Evolutionary conservation across 1,284 basidiomycete genomes (phyloP).

Genomic region (Ganoderma sinense): DNA sequence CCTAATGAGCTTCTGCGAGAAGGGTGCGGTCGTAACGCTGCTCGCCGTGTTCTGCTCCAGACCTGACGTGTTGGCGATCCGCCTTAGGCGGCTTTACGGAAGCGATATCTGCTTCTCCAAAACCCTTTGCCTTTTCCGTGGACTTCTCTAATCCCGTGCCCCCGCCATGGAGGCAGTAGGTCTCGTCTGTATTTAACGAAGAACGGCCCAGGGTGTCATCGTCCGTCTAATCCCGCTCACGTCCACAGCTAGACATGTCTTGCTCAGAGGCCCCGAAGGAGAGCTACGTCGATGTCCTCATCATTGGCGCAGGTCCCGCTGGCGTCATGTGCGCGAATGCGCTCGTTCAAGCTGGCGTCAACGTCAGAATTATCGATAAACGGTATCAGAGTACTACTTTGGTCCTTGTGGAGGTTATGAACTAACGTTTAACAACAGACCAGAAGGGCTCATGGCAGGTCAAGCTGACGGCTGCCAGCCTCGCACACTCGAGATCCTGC

Average conservation of each 20-base stretch:
- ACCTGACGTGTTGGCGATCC: neutral
- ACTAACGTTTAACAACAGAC: slow-evolving; percentile 46
- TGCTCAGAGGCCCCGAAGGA: neutral
- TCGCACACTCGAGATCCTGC: slow-evolving; percentile 79
- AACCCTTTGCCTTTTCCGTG: neutral
- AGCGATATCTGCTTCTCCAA: neutral
- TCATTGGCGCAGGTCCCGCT: slow-evolving; percentile 65
- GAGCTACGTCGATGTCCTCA: slow-evolving; percentile 57
- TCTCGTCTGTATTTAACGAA: neutral
- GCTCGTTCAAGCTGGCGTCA: slow-evolving; percentile 63
- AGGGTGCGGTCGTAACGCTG: neutral
- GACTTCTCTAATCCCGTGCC: neutral
- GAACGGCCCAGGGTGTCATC: neutral
- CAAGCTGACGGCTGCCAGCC: slow-evolving; percentile 86
- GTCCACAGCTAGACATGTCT: neutral
- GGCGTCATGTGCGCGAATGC: slow-evolving; percentile 72
- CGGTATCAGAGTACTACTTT: slow-evolving; percentile 48
- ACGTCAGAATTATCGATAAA: slow-evolving; percentile 73
- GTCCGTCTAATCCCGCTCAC: neutral
- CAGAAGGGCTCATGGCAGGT: slow-evolving; percentile 65
- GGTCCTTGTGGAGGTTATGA: too few relatives aligned
- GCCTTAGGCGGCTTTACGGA: neutral
- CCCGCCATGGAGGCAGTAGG: neutral
- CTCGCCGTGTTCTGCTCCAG: neutral
- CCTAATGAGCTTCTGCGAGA: neutral